A percentile compares a stretch with the other conserved stretches of the same genome.
phyloP scores from a whole-genome alignment of 192 early-diverging fungal genomes.

The Mortierella antarctica region DNA sequence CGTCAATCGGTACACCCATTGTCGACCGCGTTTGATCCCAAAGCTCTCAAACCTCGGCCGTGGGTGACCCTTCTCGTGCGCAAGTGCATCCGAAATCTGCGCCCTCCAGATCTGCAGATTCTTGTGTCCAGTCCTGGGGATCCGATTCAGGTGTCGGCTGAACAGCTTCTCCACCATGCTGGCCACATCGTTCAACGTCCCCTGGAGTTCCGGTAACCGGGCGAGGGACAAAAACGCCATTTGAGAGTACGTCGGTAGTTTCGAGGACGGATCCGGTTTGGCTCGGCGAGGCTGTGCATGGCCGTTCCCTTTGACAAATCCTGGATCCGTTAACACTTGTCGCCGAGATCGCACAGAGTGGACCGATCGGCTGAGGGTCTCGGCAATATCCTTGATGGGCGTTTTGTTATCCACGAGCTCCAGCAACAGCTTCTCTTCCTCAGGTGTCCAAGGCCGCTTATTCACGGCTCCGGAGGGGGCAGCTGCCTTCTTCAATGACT shows the following conservation, averaged over 20 bases:
- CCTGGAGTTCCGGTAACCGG: constrained; percentile 40
- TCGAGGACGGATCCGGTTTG: constrained; percentile 44
- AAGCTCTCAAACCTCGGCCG: constrained; percentile 49
- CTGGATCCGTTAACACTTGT: constrained; percentile 47
- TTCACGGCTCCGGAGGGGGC: constrained; percentile 9
- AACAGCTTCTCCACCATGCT: constrained; percentile 52
- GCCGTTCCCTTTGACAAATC: constrained; percentile 53
- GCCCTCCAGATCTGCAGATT: constrained; percentile 53
- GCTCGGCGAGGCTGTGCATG: constrained; percentile 50
- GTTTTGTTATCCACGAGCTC: constrained; percentile 26
- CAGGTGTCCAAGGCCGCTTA: constrained; percentile 47
- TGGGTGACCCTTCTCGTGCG: constrained; percentile 52
- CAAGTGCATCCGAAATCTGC: constrained; percentile 49
- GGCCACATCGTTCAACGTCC: constrained; percentile 48
- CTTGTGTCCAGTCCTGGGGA: constrained; percentile 50
- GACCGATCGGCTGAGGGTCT: constrained; percentile 46
- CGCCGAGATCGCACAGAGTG: constrained; percentile 52
- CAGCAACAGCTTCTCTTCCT: constrained; percentile 42
- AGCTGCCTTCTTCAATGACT: constrained; percentile 1
- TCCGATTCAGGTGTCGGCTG: constrained; percentile 47
- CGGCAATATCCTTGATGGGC: constrained; percentile 47
- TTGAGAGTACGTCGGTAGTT: constrained; percentile 48
- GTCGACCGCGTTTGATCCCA: constrained; percentile 48
- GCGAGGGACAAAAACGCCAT: constrained; percentile 53
- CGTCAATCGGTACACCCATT: constrained; percentile 50